These are phyloP conservation scores for Corymbia maculata DNA, from an alignment of 345 rosid genomes.

Conservation along the genomic window DNA sequence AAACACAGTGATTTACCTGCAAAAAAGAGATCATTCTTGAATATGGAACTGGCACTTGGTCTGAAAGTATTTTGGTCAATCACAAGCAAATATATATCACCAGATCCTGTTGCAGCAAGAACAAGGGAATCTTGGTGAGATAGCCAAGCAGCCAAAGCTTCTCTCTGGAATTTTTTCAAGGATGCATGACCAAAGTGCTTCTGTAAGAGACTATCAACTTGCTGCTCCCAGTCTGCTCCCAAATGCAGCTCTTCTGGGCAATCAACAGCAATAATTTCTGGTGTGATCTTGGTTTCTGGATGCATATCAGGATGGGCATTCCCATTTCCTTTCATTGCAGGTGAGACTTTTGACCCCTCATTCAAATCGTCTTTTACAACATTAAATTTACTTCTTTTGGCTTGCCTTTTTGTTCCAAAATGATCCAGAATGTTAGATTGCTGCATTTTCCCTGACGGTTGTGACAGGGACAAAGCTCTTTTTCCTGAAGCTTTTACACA, in stretches of 20 bases:
- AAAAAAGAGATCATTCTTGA: background rate
- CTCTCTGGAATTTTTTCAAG: slow-evolving; percentile 66
- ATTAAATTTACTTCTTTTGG: slow-evolving; percentile 11
- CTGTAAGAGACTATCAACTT: slow-evolving; percentile 29
- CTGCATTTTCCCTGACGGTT: slow-evolving; percentile 12
- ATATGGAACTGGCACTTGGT: background rate
- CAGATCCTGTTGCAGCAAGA: slow-evolving; percentile 93
- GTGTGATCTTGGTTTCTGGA: background rate
- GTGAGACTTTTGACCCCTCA: slow-evolving; percentile 10
- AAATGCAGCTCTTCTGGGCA: slow-evolving; percentile 17
- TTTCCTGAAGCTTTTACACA: slow-evolving; percentile 16
- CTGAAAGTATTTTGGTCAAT: background rate
- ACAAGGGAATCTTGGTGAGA: slow-evolving; percentile 74
- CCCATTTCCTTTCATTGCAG: slow-evolving; percentile 6
- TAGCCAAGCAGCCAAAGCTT: slow-evolving; percentile 69
- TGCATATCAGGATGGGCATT: background rate
- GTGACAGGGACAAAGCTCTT: slow-evolving; percentile 9
- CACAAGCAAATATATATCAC: slow-evolving; percentile 14
- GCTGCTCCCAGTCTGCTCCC: slow-evolving; percentile 51
- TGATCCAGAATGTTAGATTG: slow-evolving; percentile 61
- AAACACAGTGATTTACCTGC: slow-evolving; percentile 88
- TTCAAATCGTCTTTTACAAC: slow-evolving; percentile 1
- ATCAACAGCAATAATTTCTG: slow-evolving; percentile 5
- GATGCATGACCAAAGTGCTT: slow-evolving; percentile 54
- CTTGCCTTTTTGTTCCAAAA: slow-evolving; percentile 23